Conservation (phyloP, 805 yeast genomes). For the Hanseniaspora hatyaiensis region DNA sequence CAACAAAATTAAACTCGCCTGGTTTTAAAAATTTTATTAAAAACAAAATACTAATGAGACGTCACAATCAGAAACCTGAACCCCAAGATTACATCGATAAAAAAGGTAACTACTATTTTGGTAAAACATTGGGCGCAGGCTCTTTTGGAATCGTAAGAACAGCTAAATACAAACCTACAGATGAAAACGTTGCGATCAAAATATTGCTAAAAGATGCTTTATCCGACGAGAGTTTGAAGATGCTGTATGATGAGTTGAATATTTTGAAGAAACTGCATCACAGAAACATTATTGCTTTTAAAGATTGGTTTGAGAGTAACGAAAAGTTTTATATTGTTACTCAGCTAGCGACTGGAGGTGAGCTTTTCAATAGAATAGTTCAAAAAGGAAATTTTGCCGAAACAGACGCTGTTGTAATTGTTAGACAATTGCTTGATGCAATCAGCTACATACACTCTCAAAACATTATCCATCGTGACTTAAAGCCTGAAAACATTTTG, state of each 20-base stretch:
- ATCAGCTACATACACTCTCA: conserved; percentile 61
- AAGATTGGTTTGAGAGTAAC: conserved; percentile 86
- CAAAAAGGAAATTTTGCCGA: conserved; percentile 78
- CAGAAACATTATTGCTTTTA: conserved; percentile 78
- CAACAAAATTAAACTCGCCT: neutral
- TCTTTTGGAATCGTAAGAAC: conserved; percentile 84
- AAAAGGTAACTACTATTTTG: conserved; percentile 62
- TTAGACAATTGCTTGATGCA: conserved; percentile 67
- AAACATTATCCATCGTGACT: conserved; percentile 83
- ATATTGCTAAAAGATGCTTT: conserved; percentile 77
- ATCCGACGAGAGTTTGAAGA: conserved; percentile 44
- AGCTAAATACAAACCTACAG: conserved; percentile 43
- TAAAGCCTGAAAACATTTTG: conserved; percentile 86
- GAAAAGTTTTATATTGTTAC: conserved; percentile 90
- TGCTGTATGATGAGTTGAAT: conserved; percentile 66
- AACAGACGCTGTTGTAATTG: conserved; percentile 65
- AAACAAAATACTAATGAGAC: neutral
- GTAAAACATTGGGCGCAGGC: conserved; percentile 85
- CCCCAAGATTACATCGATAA: conserved; percentile 39
- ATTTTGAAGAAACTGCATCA: conserved; percentile 59
- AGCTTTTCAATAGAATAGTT: conserved; percentile 77
- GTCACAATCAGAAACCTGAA: conserved; percentile 43
- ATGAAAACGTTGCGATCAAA: conserved; percentile 78
- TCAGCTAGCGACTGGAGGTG: conserved; percentile 93
- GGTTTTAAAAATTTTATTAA: conserved; percentile 4